Percentiles rank a stretch among this genome's conserved stretches.
phyloP scores from a whole-genome alignment of 306 rosid genomes.

The Quercus suber region DNA sequence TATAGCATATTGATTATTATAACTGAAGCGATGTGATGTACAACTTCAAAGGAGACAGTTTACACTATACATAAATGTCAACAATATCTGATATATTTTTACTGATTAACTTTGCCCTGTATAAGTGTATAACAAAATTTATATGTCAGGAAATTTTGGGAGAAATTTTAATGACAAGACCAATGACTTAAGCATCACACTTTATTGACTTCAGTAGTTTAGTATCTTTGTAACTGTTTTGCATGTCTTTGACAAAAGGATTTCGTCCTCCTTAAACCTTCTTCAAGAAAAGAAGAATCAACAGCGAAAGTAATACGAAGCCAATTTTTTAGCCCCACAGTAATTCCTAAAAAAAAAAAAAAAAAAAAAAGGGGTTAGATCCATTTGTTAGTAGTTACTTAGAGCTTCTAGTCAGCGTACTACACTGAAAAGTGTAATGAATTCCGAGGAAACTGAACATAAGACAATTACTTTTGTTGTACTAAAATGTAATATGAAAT shows the following conservation, averaged over 20 bases:
- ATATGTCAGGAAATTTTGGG: neutral
- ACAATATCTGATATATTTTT: neutral
- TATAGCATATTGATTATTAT: neutral
- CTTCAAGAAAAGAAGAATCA: constrained; percentile 48
- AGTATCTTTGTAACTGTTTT: neutral
- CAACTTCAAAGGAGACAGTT: neutral
- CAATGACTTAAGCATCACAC: neutral
- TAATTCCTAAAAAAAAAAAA: constrained; percentile 34
- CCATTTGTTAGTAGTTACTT: neutral
- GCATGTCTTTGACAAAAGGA: constrained; percentile 46
- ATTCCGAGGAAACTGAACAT: neutral
- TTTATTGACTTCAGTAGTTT: neutral
- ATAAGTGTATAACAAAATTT: neutral
- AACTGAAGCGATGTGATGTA: neutral
- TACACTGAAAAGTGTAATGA: neutral
- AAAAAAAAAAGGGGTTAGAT: neutral
- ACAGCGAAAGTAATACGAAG: constrained; percentile 51
- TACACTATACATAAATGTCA: neutral
- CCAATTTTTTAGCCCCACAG: constrained; percentile 52
- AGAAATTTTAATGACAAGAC: neutral
- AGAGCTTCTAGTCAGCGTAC: neutral
- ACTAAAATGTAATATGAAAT: neutral
- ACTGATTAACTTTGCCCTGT: neutral
- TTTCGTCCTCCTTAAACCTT: constrained; percentile 43
- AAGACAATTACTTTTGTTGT: neutral